Evolutionary conservation across 2,329 filamentous ascomycete species (phyloP).

Genomic region (Pseudogymnoascus sp.): DNA sequence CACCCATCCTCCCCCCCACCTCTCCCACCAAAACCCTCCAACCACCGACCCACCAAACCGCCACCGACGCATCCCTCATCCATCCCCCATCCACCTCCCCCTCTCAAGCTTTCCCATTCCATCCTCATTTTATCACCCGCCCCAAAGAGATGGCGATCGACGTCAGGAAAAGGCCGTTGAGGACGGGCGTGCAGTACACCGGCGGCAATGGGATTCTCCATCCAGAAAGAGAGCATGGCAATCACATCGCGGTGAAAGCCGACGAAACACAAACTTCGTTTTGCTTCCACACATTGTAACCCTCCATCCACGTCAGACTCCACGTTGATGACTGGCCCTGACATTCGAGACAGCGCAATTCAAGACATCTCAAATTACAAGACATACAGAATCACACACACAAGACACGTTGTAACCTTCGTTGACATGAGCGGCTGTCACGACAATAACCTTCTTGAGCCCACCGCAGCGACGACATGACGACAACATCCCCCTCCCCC

Average conservation of each 20-base stretch:
- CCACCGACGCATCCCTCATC: background rate
- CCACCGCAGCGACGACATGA: background rate
- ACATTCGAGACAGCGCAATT: background rate
- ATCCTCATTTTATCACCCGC: background rate
- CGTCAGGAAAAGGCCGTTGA: background rate
- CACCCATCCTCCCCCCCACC: background rate
- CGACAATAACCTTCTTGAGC: background rate
- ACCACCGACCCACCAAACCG: background rate
- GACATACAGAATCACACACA: background rate
- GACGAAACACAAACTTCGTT: background rate
- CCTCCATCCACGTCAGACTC: background rate
- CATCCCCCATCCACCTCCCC: background rate
- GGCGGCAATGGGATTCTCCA: background rate
- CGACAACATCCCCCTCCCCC: background rate
- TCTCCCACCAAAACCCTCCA: background rate
- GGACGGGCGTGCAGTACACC: background rate
- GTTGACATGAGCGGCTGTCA: background rate
- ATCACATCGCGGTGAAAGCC: background rate
- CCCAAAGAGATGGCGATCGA: constrained; percentile 1
- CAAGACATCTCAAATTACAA: background rate
- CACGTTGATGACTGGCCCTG: background rate
- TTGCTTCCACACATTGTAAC: background rate
- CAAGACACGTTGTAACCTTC: background rate
- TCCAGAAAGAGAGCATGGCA: background rate
- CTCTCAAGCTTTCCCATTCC: background rate